Evolutionary conservation across 2,329 filamentous ascomycete genomes (phyloP).

Genomic region (Pseudocercospora ulei): DNA sequence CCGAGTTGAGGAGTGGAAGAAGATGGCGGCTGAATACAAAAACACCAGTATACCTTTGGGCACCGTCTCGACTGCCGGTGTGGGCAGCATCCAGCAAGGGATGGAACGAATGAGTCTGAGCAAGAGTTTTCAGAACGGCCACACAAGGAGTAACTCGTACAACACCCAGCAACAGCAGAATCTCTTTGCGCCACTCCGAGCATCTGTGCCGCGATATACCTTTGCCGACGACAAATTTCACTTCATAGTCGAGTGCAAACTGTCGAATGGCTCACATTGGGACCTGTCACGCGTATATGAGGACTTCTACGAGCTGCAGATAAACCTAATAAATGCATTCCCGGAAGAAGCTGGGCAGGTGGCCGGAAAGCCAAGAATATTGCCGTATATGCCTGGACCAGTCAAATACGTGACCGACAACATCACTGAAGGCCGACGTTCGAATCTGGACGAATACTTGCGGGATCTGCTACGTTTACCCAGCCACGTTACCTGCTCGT

Average conservation of each 20-base stretch:
- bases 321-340: conserved; percentile 82
- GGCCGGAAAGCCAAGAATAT: conserved; percentile 59
- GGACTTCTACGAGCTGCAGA: conserved; percentile 98
- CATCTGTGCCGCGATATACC: conserved; percentile 82
- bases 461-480: conserved; percentile 80
- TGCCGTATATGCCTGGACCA: conserved; percentile 96
- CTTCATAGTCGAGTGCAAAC: conserved; percentile 87
- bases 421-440: conserved; percentile 83
- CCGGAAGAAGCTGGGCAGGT: conserved; percentile 86
- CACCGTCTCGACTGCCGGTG: conserved; percentile 56
- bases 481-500: conserved; percentile 71
- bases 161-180: conserved; percentile 41
- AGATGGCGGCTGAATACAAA: conserved; percentile 98
- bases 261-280: conserved; percentile 87
- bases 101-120: conserved; percentile 71
- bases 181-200: conserved; percentile 62
- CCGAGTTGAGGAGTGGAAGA: conserved; percentile 97
- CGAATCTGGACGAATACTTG: conserved; percentile 91
- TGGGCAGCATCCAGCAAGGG: conserved; percentile 42
- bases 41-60: conserved; percentile 96
- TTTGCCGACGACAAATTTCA: conserved; percentile 98
- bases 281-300: conserved; percentile 92
- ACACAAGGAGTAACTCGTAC: conserved; percentile 32
- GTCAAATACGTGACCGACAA: conserved; percentile 97
- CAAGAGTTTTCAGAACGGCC: conserved; percentile 35